phyloP scores from a whole-genome alignment of 2,329 filamentous ascomycete genomes.

The Colletotrichum sidae region DNA sequence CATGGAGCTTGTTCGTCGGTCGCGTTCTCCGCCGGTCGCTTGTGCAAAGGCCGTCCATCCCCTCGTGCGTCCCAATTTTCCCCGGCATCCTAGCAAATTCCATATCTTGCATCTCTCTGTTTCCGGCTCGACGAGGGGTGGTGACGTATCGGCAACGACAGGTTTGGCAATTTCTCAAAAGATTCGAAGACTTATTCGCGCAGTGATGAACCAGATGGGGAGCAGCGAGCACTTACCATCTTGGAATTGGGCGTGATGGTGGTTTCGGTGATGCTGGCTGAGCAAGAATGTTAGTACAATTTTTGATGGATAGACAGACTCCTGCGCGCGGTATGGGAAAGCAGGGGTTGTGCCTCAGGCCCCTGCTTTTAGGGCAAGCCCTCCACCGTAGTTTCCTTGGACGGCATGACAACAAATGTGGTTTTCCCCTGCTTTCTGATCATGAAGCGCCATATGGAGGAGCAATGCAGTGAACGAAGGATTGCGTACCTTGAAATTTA shows the following conservation, averaged over 20 bases:
- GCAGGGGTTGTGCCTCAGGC: not conserved
- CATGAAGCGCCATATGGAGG: no score
- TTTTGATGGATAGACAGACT: conserved; percentile 52
- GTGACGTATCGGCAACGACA: conserved; percentile 4
- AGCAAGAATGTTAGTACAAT: conserved; percentile 47
- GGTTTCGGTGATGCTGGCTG: conserved; percentile 55
- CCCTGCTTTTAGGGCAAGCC: no score
- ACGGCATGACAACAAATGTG: not conserved
- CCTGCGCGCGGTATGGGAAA: conserved; percentile 7
- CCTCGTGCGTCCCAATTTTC: conserved; percentile 18
- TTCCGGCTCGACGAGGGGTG: no score
- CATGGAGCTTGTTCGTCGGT: no score
- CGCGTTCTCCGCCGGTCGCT: no score
- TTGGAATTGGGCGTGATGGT: conserved; percentile 65
- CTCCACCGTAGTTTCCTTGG: no score
- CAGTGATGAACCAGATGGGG: conserved; percentile 32
- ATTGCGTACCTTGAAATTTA: conserved; percentile 4
- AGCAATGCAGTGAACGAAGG: not conserved
- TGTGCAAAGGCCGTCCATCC: no score
- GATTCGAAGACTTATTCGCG: no score
- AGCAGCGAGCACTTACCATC: conserved; percentile 62
- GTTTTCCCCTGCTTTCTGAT: not conserved
- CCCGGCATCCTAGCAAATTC: conserved; percentile 15
- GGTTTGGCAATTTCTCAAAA: no score
- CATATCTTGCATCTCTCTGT: not conserved